Percentiles rank a stretch among this genome's conserved stretches.
phyloP scores from a whole-genome alignment of 306 rosid genomes.

The Begonia loranthoides region DNA sequence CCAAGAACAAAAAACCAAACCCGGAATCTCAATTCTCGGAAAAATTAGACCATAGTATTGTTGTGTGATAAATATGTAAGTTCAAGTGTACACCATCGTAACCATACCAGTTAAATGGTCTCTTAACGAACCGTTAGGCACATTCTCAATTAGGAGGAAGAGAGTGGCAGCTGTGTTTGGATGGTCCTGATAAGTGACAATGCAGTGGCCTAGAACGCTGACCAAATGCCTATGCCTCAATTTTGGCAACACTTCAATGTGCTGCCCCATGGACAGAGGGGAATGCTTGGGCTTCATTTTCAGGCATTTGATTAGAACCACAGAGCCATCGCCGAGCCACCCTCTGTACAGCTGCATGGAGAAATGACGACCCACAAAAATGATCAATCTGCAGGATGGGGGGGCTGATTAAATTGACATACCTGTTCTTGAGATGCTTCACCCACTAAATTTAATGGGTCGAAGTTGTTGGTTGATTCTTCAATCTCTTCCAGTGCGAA shows the following conservation, averaged over 20 bases:
- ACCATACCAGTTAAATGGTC: constrained; percentile 52
- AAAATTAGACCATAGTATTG: no score
- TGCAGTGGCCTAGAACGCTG: constrained; percentile 68
- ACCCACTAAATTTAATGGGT: constrained; percentile 33
- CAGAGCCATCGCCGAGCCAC: constrained; percentile 49
- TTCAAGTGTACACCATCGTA: no score
- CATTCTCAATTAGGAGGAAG: constrained; percentile 44
- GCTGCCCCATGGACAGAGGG: constrained; percentile 24
- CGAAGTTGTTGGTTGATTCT: constrained; percentile 63
- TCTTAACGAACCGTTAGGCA: constrained; percentile 43
- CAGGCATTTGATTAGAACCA: constrained; percentile 38
- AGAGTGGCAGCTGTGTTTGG: constrained; percentile 35
- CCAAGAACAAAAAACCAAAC: constrained; percentile 2
- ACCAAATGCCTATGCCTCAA: constrained; percentile 77
- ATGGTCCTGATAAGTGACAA: constrained; percentile 37
- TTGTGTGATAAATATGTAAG: no score
- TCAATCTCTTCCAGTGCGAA: constrained; percentile 77
- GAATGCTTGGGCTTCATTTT: constrained; percentile 40
- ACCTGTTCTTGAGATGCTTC: constrained; percentile 67
- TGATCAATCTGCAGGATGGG: background rate
- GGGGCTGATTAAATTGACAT: constrained; percentile 8
- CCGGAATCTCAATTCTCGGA: background rate
- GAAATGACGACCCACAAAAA: no score
- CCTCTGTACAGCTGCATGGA: constrained; percentile 54
- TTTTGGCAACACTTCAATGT: constrained; percentile 38